Percentiles rank a stretch among this genome's conserved stretches.
phyloP scores from a whole-genome alignment of 371 early-diverging fungal genomes.

The Mucor plumbeus region DNA sequence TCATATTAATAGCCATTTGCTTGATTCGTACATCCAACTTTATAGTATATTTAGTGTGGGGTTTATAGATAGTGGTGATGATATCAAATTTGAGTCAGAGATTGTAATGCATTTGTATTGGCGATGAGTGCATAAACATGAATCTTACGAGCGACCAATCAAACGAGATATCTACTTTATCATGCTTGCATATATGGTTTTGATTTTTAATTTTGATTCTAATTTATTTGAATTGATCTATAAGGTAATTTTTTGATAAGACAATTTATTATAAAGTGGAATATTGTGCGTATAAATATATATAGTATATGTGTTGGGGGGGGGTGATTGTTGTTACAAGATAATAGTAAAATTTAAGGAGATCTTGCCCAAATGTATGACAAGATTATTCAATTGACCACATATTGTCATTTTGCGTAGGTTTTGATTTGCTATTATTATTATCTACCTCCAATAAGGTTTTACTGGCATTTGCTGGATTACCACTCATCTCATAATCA shows the following conservation, averaged over 20 bases:
- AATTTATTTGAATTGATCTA: not conserved
- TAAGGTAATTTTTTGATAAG: not conserved
- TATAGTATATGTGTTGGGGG: not conserved
- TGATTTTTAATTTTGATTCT: no score
- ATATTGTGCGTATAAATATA: not conserved
- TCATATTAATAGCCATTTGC: not conserved
- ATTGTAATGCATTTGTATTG: slow-evolving; percentile 23
- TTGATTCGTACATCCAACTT: not conserved
- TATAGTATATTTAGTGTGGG: not conserved
- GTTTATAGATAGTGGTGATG: no score
- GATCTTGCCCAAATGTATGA: slow-evolving; percentile 1
- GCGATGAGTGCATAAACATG: slow-evolving; percentile 17
- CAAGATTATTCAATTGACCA: slow-evolving; percentile 38
- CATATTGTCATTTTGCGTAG: slow-evolving; percentile 17
- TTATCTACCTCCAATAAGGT: slow-evolving; percentile 12
- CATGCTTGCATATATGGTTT: no score
- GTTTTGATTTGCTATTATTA: not conserved
- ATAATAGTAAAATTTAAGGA: not conserved
- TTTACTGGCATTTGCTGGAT: slow-evolving; percentile 4
- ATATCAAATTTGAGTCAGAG: slow-evolving; percentile 17
- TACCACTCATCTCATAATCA: slow-evolving; percentile 17
- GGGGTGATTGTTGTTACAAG: not conserved
- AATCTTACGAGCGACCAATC: not conserved
- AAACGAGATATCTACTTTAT: not conserved
- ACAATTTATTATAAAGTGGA: not conserved